Evolutionary conservation across 257 asterid species (phyloP).

Genomic region (Nicotiana tabacum): DNA sequence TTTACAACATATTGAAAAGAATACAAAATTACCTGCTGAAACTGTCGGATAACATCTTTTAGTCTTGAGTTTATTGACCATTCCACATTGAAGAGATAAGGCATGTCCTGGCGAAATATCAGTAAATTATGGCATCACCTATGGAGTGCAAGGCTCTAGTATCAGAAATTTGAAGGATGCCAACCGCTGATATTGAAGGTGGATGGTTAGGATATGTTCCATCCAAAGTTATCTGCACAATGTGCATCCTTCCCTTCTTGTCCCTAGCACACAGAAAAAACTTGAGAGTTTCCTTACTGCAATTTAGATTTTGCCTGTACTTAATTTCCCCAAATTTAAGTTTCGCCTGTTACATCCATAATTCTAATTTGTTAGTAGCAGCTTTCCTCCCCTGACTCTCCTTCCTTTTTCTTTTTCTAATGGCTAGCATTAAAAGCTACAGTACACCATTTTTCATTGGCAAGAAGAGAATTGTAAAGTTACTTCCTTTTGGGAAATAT

Average conservation of each 20-base stretch:
- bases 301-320: background rate
- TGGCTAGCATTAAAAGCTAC: background rate
- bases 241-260: slow-evolving; percentile 52
- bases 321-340: too few species aligned
- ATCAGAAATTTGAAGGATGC: slow-evolving; percentile 16
- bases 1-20: background rate
- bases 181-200: slow-evolving; percentile 65
- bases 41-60: slow-evolving; percentile 55
- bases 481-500: background rate
- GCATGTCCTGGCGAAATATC: slow-evolving; percentile 48
- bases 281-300: background rate
- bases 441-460: background rate
- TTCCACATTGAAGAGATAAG: slow-evolving; percentile 40
- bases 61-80: slow-evolving; percentile 59
- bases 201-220: slow-evolving; percentile 50
- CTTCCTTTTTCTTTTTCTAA: background rate
- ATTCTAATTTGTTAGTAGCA: background rate
- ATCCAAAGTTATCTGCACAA: slow-evolving; percentile 55
- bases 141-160: background rate
- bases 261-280: slow-evolving; percentile 38
- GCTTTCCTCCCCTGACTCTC: background rate
- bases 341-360: too few species aligned
- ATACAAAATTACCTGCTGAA: slow-evolving; percentile 42
- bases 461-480: background rate
- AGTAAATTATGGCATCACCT: slow-evolving; percentile 5